Base-by-base conservation (phyloP, 495 filamentous ascomycete genomes). In the Aspergillus mulundensis region DNA sequence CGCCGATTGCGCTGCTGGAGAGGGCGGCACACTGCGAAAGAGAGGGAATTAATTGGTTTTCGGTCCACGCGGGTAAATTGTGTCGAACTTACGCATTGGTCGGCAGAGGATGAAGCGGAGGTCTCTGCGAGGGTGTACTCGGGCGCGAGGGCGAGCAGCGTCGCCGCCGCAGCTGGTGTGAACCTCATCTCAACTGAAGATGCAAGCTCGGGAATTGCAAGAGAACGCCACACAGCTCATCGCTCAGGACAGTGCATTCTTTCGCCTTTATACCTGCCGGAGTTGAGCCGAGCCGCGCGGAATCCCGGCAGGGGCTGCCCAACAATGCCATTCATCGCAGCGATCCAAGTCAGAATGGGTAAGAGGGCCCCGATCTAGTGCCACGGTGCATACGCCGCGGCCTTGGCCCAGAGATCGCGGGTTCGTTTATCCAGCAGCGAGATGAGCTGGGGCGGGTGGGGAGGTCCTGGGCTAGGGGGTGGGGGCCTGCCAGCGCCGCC, bases 11-110 rank as follows among this genome's bases (percentile, higher is more conserved):
- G 25, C 51, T 60, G 10, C 38, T 7, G 1, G 32, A 19, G 30
- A 60, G 45, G 7, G 51, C 57, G 7, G 39, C 15, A 14, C 57
- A 60, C 57, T 60, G 32, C n/a, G 30, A 50, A n/a, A n/a, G n/a
- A n/a, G n/a, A n/a, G n/a, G n/a, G n/a, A n/a, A n/a, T n/a, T n/a
- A n/a, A n/a, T n/a, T n/a, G n/a, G n/a, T n/a, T n/a, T n/a, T n/a
- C n/a, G n/a, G 20, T 21, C 32, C 32, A 11, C 10, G 32, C 8
- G 12, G 12, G 11, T 11, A 7, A 36, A 8, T 40, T 40, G 12
- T 15, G 1, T 6, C n/a, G 11, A 10, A 24, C 48, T 7, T 18
- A 57, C 38, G 15, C 45, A 50, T 43, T 11, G 43, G 12, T 32
- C 15, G 24, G 24, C 45, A 25, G 32, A 45, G 28, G 42, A 36